These are phyloP conservation scores for Wakefieldia striispora DNA, from an alignment of 768 basidiomycete genomes.

Conservation along the genomic window DNA sequence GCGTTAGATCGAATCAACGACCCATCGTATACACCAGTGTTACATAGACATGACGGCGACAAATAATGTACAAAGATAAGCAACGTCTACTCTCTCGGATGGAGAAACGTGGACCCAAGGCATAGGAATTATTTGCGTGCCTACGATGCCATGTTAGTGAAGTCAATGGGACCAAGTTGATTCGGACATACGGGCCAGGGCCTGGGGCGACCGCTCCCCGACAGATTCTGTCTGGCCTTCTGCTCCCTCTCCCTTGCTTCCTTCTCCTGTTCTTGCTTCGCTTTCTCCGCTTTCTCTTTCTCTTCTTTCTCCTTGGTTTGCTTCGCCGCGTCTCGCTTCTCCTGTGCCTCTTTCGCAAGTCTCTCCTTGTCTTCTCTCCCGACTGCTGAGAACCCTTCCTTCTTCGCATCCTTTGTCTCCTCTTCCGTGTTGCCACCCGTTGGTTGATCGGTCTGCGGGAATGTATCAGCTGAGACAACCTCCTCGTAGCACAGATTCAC, in stretches of 20 bases:
- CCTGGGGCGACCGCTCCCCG: neutral
- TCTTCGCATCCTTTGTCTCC: too few species aligned
- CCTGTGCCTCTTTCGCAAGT: neutral
- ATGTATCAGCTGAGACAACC: neutral
- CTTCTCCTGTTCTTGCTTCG: neutral
- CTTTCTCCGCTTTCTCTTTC: neutral
- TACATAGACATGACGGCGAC: neutral
- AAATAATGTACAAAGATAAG: constrained; percentile 8
- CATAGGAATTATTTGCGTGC: neutral
- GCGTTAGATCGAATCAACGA: too few species aligned
- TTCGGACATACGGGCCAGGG: constrained; percentile 3
- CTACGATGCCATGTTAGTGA: neutral
- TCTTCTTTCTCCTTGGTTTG: neutral
- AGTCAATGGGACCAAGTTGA: neutral
- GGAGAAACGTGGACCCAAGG: neutral
- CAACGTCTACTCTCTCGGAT: neutral
- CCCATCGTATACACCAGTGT: constrained; percentile 4
- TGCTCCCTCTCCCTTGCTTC: too few species aligned
- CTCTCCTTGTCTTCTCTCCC: neutral
- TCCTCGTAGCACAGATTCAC: neutral
- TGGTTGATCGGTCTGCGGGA: neutral
- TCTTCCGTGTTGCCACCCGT: neutral
- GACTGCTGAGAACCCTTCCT: neutral
- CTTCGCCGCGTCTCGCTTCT: neutral
- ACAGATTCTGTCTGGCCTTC: neutral